A percentile compares a stretch with the other conserved stretches of the same genome.
These are phyloP conservation scores for Tylopilus balloui DNA, from an alignment of 768 basidiomycete genomes.

Conservation along the genomic window DNA sequence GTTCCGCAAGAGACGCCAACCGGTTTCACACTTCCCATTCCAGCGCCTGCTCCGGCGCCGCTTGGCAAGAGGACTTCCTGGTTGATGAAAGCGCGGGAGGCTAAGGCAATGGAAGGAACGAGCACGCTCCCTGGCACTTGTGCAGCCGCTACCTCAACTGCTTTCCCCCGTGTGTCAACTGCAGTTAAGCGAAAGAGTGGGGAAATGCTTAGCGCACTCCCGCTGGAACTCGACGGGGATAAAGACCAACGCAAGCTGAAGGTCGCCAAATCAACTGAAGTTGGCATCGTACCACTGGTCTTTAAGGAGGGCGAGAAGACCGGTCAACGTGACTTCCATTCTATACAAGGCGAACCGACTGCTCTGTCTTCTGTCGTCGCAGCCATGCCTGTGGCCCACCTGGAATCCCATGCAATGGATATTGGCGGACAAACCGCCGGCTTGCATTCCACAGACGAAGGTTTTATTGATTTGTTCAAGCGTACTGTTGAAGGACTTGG, in stretches of 20 bases:
- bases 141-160: neutral
- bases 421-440: conserved; percentile 10
- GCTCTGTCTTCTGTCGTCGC: neutral
- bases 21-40: conserved; percentile 31
- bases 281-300: conserved; percentile 29
- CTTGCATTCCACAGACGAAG: conserved; percentile 30
- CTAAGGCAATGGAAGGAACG: conserved; percentile 57
- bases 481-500: conserved; percentile 68
- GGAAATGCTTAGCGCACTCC: conserved; percentile 34
- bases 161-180: conserved; percentile 18
- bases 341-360: conserved; percentile 1
- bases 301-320: conserved; percentile 8
- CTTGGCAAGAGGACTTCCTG: conserved; percentile 72
- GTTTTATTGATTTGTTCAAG: conserved; percentile 63
- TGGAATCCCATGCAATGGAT: conserved; percentile 28
- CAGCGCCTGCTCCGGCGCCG: conserved; percentile 35
- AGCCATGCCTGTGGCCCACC: neutral
- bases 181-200: conserved; percentile 65
- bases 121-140: conserved; percentile 26
- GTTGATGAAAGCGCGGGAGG: conserved; percentile 74
- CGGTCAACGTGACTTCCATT: neutral
- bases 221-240: conserved; percentile 22
- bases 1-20: conserved; percentile 42
- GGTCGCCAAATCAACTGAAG: conserved; percentile 41
- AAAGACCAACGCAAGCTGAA: conserved; percentile 47